phyloP scores from a whole-genome alignment of 495 filamentous ascomycete species.

The Penicillium egyptiacum region DNA sequence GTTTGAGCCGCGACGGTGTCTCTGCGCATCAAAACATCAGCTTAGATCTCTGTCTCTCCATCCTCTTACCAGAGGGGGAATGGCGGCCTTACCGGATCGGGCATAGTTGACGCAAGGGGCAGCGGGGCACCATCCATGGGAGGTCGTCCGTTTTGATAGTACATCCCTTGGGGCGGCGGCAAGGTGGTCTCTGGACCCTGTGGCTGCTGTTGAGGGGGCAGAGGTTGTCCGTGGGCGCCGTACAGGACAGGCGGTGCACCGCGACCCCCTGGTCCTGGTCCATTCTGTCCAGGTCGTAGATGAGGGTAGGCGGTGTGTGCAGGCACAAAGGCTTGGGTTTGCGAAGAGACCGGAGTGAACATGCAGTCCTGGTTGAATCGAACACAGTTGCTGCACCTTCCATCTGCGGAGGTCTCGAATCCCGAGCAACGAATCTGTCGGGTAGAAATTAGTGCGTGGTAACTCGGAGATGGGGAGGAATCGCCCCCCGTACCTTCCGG shows the following conservation, averaged over 20 bases:
- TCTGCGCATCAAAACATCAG: conserved; percentile 34
- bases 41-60: conserved; percentile 8
- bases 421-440: conserved; percentile 79
- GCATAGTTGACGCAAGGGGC: conserved; percentile 39
- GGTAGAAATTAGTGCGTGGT: conserved; percentile 5
- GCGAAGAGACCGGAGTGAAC: conserved; percentile 81
- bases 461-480: neutral
- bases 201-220: conserved; percentile 56
- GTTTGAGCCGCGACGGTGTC: conserved; percentile 50
- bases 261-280: conserved; percentile 43
- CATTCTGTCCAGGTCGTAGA: conserved; percentile 44
- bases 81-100: conserved; percentile 51
- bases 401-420: conserved; percentile 74
- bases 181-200: conserved; percentile 46
- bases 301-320: conserved; percentile 71
- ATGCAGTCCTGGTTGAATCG: conserved; percentile 84
- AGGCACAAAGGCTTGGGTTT: conserved; percentile 81
- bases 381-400: conserved; percentile 75
- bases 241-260: conserved; percentile 54
- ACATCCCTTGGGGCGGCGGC: conserved; percentile 52
- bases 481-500: conserved; percentile 62
- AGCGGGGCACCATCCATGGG: conserved; percentile 40
- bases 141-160: conserved; percentile 38
- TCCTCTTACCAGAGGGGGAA: conserved; percentile 15
- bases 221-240: conserved; percentile 75